Evolutionary conservation across 2,329 filamentous ascomycete species (phyloP), one percentile per base, ranked within the genome.

Genomic region (Colletotrichum siamense): DNA sequence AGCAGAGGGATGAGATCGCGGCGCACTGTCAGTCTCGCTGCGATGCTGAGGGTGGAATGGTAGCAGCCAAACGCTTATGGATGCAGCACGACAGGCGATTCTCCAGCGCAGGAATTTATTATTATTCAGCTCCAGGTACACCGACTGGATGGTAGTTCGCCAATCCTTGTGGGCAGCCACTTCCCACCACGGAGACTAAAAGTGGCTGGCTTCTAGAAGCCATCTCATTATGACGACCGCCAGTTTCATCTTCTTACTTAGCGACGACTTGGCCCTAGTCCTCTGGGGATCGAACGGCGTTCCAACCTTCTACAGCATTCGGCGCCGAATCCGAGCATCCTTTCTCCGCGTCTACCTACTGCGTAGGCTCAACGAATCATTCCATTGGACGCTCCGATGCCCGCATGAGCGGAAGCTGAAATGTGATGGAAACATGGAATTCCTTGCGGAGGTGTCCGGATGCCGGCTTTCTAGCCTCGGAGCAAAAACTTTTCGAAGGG

Each of bases 251-350:
- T 61, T 52, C 16, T 65, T 22, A 52, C 28, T 49, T 24, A 28
- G 62, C 63, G 69, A 55, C 55, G 15, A 63, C 39, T 28, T 22
- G 34, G 39, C 62, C 36, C 69, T 67, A 67, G 69, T 68, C n/a
- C 28, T 59, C 24, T 61, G 69, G 22, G 69, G 39, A 44, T 44
- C 26, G 55, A 71, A 67, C 62, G 69, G 63, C 32, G 52, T 49
- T 64, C 39, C 63, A 64, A 57, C 73, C 63, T 75, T 73, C 62
- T 67, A 66, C 52, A 66, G 68, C 62, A 39, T 55, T 66, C 52
- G 62, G 68, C 52, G 22, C 73, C 61, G 69, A 66, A 59, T 32
- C 28, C 24, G 55, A 52, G 32, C 10, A 64, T 52, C 18, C 30
- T 24, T 30, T 44, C 52, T 26, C 28, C 26, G 62, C 24, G 22